Evolutionary conservation across 2,329 filamentous ascomycete genomes (phyloP).

Genomic region (Aspergillus pseudonomiae): DNA sequence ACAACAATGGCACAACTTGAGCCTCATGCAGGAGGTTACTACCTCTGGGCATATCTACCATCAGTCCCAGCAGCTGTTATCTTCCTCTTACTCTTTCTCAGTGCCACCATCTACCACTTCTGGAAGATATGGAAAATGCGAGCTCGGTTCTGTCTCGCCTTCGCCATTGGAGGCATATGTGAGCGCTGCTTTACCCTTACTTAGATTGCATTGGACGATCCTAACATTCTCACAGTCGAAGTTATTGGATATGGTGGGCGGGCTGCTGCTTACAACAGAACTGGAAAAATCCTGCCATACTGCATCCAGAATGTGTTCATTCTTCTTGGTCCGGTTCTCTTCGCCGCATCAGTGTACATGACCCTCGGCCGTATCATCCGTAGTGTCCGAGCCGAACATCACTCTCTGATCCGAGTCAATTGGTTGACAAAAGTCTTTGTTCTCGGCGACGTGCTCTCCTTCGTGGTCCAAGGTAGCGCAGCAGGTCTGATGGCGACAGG

Average conservation of each 20-base stretch:
- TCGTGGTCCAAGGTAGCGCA: constrained; percentile 46
- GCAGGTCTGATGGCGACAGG: constrained; percentile 24
- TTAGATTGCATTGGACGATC: background rate
- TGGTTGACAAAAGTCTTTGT: constrained; percentile 55
- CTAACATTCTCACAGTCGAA: constrained; percentile 35
- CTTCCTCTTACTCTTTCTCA: constrained; percentile 33
- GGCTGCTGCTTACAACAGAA: constrained; percentile 24
- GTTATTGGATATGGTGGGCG: constrained; percentile 31
- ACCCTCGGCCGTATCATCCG: constrained; percentile 51
- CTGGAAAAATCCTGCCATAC: constrained; percentile 30
- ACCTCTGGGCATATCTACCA: constrained; percentile 33
- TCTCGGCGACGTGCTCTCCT: constrained; percentile 51
- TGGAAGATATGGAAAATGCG: constrained; percentile 33
- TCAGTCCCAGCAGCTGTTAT: constrained; percentile 27
- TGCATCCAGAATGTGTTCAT: constrained; percentile 50
- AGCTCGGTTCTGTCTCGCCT: constrained; percentile 36
- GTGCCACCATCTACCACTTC: constrained; percentile 26
- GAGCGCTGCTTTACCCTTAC: constrained; percentile 16
- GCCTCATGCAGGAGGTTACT: constrained; percentile 21
- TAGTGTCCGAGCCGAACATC: constrained; percentile 44
- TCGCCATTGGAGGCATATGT: constrained; percentile 42
- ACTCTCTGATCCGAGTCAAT: constrained; percentile 46
- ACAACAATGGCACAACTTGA: constrained; percentile 23
- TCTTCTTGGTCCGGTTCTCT: constrained; percentile 53
- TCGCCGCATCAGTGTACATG: constrained; percentile 56